These are phyloP conservation scores for Peniophora sp. DNA, from an alignment of 1,284 basidiomycete species.

Conservation along the genomic window DNA sequence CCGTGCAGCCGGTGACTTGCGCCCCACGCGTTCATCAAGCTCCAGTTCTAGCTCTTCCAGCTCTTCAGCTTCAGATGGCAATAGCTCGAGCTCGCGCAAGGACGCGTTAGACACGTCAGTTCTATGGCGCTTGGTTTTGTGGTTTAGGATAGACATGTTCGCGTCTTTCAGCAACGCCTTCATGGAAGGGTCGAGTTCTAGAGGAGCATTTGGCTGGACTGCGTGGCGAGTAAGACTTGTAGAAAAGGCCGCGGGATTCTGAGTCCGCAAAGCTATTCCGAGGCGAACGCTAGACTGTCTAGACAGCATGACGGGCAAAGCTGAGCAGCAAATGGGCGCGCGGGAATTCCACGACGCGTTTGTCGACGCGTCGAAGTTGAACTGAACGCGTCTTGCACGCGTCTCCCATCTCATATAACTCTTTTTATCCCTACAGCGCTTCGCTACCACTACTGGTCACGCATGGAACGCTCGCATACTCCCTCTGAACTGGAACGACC, in stretches of 20 bases:
- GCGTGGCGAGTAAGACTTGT: conserved; percentile 13
- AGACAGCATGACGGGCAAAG: too few relatives aligned
- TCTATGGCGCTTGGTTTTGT: conserved; percentile 23
- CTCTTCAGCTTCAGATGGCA: conserved; percentile 24
- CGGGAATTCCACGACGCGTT: too few relatives aligned
- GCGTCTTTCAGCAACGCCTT: conserved; percentile 53
- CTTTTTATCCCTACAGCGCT: not conserved
- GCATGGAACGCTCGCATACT: conserved; percentile 1
- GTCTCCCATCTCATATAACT: not conserved
- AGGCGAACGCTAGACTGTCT: not conserved
- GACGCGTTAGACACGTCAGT: conserved; percentile 7
- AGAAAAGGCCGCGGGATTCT: conserved; percentile 13
- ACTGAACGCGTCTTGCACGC: not conserved
- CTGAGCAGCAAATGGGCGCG: too few relatives aligned
- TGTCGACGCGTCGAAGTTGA: too few relatives aligned
- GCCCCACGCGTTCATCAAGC: conserved; percentile 28
- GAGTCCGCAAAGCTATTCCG: conserved; percentile 7
- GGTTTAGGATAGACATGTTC: conserved; percentile 50
- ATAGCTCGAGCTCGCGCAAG: conserved; percentile 47
- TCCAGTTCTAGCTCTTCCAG: conserved; percentile 21
- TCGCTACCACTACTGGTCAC: not conserved
- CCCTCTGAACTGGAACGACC: conserved; percentile 5
- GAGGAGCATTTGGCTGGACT: conserved; percentile 30
- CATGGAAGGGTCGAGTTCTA: conserved; percentile 59
- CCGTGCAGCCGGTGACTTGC: conserved; percentile 74